Evolutionary conservation across 176 grass and related monocot genomes (phyloP).

Genomic region (Rhipidocladum racemiflorum): DNA sequence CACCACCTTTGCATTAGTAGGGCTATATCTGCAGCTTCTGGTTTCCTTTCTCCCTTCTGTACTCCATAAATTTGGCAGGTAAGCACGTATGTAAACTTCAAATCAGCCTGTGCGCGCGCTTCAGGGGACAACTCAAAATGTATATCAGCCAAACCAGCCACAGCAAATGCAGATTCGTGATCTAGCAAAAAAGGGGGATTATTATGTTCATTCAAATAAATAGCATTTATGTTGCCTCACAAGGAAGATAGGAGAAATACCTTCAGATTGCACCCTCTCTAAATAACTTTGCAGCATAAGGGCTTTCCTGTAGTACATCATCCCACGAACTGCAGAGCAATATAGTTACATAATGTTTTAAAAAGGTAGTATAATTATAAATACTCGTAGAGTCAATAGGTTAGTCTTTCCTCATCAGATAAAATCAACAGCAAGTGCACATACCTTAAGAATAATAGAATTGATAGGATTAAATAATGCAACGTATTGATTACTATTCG

Average conservation of each 20-base stretch:
- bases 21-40: slow-evolving; percentile 86
- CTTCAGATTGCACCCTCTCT: slow-evolving; percentile 78
- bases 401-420: background rate
- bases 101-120: slow-evolving; percentile 75
- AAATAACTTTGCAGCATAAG: slow-evolving; percentile 94
- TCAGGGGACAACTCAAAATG: slow-evolving; percentile 86
- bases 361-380: background rate
- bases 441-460: background rate
- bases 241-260: slow-evolving; percentile 41
- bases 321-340: slow-evolving; percentile 71
- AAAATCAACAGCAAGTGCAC: background rate
- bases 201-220: slow-evolving; percentile 22
- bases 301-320: slow-evolving; percentile 99
- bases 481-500: too few species aligned
- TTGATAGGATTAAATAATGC: background rate
- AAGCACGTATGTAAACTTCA: slow-evolving; percentile 94
- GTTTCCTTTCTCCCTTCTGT: slow-evolving; percentile 77
- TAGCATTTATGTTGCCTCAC: slow-evolving; percentile 6
- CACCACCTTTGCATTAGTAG: slow-evolving; percentile 80
- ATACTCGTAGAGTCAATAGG: background rate
- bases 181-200: slow-evolving; percentile 32
- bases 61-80: slow-evolving; percentile 94
- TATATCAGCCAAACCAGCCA: slow-evolving; percentile 52
- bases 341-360: slow-evolving; percentile 9
- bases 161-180: slow-evolving; percentile 43